Evolutionary conservation across 2,329 filamentous ascomycete genomes (phyloP).

Genomic region (Microsporum ferrugineum): DNA sequence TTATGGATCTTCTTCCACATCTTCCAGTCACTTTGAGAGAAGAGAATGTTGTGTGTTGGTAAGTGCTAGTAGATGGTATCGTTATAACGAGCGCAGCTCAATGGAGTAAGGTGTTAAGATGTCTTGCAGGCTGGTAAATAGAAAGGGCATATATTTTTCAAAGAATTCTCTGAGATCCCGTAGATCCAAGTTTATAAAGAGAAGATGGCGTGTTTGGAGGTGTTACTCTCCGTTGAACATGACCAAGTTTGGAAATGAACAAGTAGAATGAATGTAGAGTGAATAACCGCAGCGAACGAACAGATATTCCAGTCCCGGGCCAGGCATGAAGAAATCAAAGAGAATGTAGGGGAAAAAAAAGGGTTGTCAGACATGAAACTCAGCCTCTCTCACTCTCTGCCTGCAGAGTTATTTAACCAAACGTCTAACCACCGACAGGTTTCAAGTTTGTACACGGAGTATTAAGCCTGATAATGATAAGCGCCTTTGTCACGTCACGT

Average conservation of each 20-base stretch:
- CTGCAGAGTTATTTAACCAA: not conserved
- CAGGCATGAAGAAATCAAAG: not conserved
- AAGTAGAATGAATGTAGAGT: not conserved
- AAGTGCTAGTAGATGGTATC: not conserved
- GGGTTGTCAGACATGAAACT: not conserved
- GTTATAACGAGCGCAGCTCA: not conserved
- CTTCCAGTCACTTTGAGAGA: not conserved
- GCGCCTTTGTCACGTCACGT: too few species aligned
- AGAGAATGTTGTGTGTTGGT: not conserved
- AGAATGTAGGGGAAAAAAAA: not conserved
- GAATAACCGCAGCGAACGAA: not conserved
- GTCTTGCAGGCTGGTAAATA: not conserved
- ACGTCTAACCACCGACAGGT: not conserved
- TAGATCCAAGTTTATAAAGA: not conserved
- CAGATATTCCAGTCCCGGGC: not conserved
- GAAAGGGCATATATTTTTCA: not conserved
- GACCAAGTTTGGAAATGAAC: not conserved
- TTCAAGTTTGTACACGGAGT: not conserved
- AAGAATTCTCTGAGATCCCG: not conserved
- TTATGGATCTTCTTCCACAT: constrained; percentile 7
- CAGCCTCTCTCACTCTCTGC: constrained; percentile 2
- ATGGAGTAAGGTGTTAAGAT: not conserved
- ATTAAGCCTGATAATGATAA: too few species aligned
- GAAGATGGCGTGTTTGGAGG: not conserved
- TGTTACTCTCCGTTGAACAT: not conserved